phyloP scores from a whole-genome alignment of 2,329 filamentous ascomycete genomes.

The Sphaerulina populicola region DNA sequence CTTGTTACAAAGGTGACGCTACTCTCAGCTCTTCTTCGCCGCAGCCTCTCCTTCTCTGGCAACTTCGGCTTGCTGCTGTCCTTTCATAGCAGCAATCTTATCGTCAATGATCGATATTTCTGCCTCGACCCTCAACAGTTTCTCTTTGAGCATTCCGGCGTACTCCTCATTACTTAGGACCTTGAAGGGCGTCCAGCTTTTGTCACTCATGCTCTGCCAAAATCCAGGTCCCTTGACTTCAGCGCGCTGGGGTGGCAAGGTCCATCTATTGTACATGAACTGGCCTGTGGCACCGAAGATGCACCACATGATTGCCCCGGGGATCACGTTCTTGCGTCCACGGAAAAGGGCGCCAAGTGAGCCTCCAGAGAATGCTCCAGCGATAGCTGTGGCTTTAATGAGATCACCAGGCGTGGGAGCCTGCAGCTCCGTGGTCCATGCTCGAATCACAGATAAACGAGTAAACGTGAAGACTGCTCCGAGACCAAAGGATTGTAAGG shows the following conservation, averaged over 20 bases:
- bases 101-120: conserved; percentile 75
- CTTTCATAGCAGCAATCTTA: conserved; percentile 51
- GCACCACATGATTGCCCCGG: conserved; percentile 52
- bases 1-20: background rate
- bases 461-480: conserved; percentile 68
- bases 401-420: conserved; percentile 43
- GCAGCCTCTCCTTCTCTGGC: background rate
- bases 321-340: conserved; percentile 48
- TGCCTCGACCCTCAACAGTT: conserved; percentile 60
- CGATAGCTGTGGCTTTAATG: conserved; percentile 58
- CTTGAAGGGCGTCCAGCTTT: conserved; percentile 63
- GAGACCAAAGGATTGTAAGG: conserved; percentile 72
- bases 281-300: conserved; percentile 52
- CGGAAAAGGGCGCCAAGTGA: conserved; percentile 49
- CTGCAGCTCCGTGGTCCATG: conserved; percentile 22
- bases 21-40: background rate
- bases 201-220: conserved; percentile 48
- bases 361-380: conserved; percentile 58
- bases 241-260: conserved; percentile 26
- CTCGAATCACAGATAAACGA: conserved; percentile 35
- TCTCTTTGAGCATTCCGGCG: conserved; percentile 59
- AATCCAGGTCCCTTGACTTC: conserved; percentile 34
- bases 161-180: conserved; percentile 67
- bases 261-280: conserved; percentile 47
- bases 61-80: conserved; percentile 14